Evolutionary conservation across 495 filamentous ascomycete species (phyloP).

Genomic region (Penicillium waksmanii): DNA sequence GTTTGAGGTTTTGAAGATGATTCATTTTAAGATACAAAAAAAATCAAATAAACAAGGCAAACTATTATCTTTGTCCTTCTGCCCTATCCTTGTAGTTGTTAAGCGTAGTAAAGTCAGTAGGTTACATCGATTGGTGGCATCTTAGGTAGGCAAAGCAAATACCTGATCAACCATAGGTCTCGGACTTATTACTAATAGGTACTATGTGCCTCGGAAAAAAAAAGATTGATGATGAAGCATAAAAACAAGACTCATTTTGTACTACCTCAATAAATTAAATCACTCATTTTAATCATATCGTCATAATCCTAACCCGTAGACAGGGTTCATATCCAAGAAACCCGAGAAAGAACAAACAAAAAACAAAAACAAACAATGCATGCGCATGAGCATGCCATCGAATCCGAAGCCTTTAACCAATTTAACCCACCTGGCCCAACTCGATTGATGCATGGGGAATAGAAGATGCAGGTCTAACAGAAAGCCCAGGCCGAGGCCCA

Average conservation of each 20-base stretch:
- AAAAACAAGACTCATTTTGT: not conserved
- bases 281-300: slow-evolving; percentile 3
- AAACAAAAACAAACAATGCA: not conserved
- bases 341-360: not conserved
- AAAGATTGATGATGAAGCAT: not conserved
- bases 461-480: not conserved
- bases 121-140: no score
- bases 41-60: slow-evolving; percentile 16
- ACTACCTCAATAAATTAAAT: not conserved
- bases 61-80: slow-evolving; percentile 31
- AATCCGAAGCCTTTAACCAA: not conserved
- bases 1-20: slow-evolving; percentile 14
- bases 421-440: not conserved
- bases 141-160: no score
- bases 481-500: not conserved
- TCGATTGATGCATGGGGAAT: not conserved
- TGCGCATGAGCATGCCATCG: not conserved
- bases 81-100: not conserved
- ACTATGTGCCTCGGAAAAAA: not conserved
- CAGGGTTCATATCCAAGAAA: not conserved
- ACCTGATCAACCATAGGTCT: no score
- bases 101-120: no score
- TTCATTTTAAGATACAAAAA: slow-evolving; percentile 10
- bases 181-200: no score
- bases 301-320: slow-evolving; percentile 3